Evolutionary conservation across 176 grass and related monocot genomes (phyloP), one percentile per base, ranked within the genome.

Genomic region (Ensete glaucum): DNA sequence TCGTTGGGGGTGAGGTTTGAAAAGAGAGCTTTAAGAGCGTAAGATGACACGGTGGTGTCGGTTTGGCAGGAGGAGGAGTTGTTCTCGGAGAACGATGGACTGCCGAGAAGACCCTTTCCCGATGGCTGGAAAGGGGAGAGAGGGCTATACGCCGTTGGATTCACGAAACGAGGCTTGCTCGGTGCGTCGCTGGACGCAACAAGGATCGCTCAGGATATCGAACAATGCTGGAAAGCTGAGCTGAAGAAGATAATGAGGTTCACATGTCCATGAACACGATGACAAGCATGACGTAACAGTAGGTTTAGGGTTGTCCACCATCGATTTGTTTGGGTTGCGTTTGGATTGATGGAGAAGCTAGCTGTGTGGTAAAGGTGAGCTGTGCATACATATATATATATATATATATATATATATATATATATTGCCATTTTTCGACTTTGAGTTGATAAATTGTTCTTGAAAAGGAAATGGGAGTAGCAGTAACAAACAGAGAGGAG

Each of bases 61-160:
- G 34, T 43, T 43, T 43, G 3, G 23, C 56, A 97, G 93, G 93
- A 92, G 11, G 91, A 79, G 9, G 80, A 83, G 24, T 81, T 98
- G 22, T 91, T 98, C 78, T 93, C 88, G 0, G 86, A 91, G 34
- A 89, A 84, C 78, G 73, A 91, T 84, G 94, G 90, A 10, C 86
- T 93, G 13, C 88, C 86, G 51, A 86, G 52, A 8, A 87, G 82
- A 72, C 64, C 79, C 54, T 87, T 82, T 26, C 85, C 87, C 2
- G 88, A 87, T 9, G 90, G 76, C 48, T 98, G 94, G 90, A 98
- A 93, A 85, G 90, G 90, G 15, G 55, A 91, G 2, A 62, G 83
- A 68, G 86, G 94, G 5, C 82, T 98, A 8, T 98, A 98, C 69
- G 88, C 94, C 17, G 84, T 80, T 54, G 94, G 94, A 0, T 98